Base-by-base conservation (phyloP, 495 filamentous ascomycete species). In the Talaromyces borbonicus region DNA sequence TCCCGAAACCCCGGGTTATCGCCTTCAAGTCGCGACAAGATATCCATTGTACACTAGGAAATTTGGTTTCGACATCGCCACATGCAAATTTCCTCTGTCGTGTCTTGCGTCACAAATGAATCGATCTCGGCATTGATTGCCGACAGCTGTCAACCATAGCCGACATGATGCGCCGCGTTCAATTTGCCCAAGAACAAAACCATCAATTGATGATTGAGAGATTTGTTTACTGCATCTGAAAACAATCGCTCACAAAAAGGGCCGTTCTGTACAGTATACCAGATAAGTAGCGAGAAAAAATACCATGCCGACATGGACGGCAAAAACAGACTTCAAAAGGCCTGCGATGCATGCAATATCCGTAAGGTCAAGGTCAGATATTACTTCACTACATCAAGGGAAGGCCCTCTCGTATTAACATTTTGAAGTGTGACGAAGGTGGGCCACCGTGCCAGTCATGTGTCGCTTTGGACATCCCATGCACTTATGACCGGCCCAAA, bases 321-420 rank as follows among this genome's bases (percentile, higher is more conserved):
- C 41, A 64, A 64, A 60, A 65, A 61, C 29, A 62, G 86, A 44
- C 66, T 90, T 44, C 79, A 81, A 35, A 85, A 86, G 57, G 86
- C 86, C 16, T 92, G 86, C 60, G 86, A 92, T 61, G 81, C 83
- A 65, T 92, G 86, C 61, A 88, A 83, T 53, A 77, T 83, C 52
- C 79, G 86, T 25, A 92, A 92, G 57, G 85, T 92, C 22, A 92
- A 90, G 78, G 84, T 87, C 58, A 53, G 47, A 39, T 20, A 29
- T 18, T 31, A 39, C 15, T 12, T 32, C 25, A 12, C 25, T 2
- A 15, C 8, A 23, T 39, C 16, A 25, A 5, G 49, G 1, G 42
- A 29, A 2, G 6, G 8, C 47, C 16, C 39, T 32, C 9, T 24
- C 36, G 50, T 16, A 45, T 42, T 12, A 41, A 16, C 7, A 50